Evolutionary conservation across 2,329 filamentous ascomycete genomes (phyloP), one percentile per base, ranked within the genome.

Genomic region (Aspergillus thermomutatus): DNA sequence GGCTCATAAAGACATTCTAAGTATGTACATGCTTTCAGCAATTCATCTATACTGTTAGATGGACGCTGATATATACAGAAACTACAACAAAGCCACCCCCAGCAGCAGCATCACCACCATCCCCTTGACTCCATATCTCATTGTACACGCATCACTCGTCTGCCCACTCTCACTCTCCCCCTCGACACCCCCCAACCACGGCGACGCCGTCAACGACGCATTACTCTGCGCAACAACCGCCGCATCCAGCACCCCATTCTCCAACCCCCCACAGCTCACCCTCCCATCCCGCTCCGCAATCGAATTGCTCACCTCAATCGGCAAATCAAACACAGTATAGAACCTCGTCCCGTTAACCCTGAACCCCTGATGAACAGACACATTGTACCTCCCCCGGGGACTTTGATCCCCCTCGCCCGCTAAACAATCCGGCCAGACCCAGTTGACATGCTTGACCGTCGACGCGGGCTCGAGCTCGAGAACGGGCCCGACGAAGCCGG

Each of bases 361-460:
- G 69, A 88, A 90, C 64, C 81, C 86, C 66, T 90, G 87, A 54
- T 87, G 86, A 64, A 90, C 88, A 5, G 86, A 88, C 65, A 90
- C 86, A 64, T 90, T 90, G 68, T 90, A 90, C 73, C 2, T 87
- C 87, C 2, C 85, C 78, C 25, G 81, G 82, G 51, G 80, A 84
- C 55, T 75, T 75, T 69, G 64, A 26, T 80, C 70, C 2, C 84
- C 84, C 50, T 86, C 76, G 19, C 87, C 87, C 2, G 85, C 83
- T 0, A 90, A 76, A 64, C 87, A 90, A 56, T 82, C 81, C 0
- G 88, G 87, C 87, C 87, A 90, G 21, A 82, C 76, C 85, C 87
- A 90, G 66, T 87, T 86, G 59, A 90, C 80, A 67, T 90, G 87
- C 69, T 90, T 90, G 46, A 90, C 88, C 0, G 87, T 90, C 66